phyloP scores from a whole-genome alignment of 2,329 filamentous ascomycete species.

The Exophiala sideris region DNA sequence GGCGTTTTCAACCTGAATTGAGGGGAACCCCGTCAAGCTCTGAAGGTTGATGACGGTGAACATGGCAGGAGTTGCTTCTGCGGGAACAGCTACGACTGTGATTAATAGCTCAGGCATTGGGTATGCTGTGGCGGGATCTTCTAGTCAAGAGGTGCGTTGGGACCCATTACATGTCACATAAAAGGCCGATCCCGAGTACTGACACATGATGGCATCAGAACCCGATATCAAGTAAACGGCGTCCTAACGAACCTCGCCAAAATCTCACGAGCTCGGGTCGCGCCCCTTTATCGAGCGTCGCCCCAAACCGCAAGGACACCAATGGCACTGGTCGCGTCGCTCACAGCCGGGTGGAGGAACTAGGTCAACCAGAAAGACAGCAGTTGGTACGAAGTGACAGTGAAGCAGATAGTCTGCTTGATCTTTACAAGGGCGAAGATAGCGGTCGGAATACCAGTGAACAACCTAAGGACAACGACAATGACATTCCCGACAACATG shows the following conservation, averaged over 20 bases:
- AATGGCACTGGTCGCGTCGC: slow-evolving; percentile 13
- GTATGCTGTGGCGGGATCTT: slow-evolving; percentile 13
- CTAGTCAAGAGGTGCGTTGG: slow-evolving; percentile 22
- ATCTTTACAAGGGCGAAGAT: slow-evolving; percentile 34
- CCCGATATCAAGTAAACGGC: slow-evolving; percentile 14
- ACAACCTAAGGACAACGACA: slow-evolving; percentile 23
- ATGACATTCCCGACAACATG: slow-evolving; percentile 30
- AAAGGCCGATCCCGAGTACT: slow-evolving; percentile 3
- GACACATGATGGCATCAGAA: slow-evolving; percentile 19
- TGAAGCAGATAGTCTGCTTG: slow-evolving; percentile 39
- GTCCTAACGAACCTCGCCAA: slow-evolving; percentile 16
- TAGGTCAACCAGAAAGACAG: slow-evolving; percentile 30
- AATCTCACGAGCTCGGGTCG: slow-evolving; percentile 19
- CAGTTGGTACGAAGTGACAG: slow-evolving; percentile 37
- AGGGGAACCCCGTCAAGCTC: slow-evolving; percentile 12
- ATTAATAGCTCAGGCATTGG: slow-evolving; percentile 10
- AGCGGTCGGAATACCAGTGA: slow-evolving; percentile 26
- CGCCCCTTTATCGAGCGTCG: slow-evolving; percentile 18
- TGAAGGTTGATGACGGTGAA: background rate
- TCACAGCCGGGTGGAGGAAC: slow-evolving; percentile 28
- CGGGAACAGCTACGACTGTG: slow-evolving; percentile 14
- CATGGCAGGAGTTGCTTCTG: slow-evolving; percentile 19
- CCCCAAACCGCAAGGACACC: slow-evolving; percentile 24
- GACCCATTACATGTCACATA: background rate
- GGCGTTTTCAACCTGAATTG: slow-evolving; percentile 22